These are phyloP conservation scores for Clonostachys chloroleuca DNA, from an alignment of 2,329 filamentous ascomycete species.

Conservation along the genomic window DNA sequence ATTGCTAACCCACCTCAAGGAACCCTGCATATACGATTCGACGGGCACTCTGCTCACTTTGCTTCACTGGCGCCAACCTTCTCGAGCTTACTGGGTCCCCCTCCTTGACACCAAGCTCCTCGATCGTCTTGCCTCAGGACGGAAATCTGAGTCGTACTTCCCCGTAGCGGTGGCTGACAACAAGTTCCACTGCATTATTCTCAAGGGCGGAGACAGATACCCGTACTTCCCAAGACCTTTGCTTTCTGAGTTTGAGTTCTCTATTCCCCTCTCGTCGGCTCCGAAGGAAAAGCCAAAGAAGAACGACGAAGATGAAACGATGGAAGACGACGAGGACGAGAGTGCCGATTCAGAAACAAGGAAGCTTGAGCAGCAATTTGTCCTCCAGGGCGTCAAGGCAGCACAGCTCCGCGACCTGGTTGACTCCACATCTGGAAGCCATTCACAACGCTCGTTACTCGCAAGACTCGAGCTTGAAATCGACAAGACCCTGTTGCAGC, in stretches of 20 bases:
- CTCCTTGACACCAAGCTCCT: slow-evolving; percentile 85
- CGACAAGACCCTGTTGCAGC: slow-evolving; percentile 85
- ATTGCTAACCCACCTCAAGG: slow-evolving; percentile 37
- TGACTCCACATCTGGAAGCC: slow-evolving; percentile 53
- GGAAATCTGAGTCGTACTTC: slow-evolving; percentile 89
- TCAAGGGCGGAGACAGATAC: slow-evolving; percentile 90
- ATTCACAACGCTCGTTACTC: slow-evolving; percentile 62
- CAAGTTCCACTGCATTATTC: slow-evolving; percentile 97
- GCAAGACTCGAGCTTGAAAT: slow-evolving; percentile 74
- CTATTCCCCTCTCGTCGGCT: slow-evolving; percentile 68
- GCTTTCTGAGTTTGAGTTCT: slow-evolving; percentile 90
- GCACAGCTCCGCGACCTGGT: slow-evolving; percentile 74
- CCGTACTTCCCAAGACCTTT: slow-evolving; percentile 89
- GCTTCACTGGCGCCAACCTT: slow-evolving; percentile 83
- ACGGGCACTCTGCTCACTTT: slow-evolving; percentile 84
- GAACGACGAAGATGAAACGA: slow-evolving; percentile 20
- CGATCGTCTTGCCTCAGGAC: slow-evolving; percentile 75
- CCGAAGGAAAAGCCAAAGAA: slow-evolving; percentile 24
- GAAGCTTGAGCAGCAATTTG: slow-evolving; percentile 74
- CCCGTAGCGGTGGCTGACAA: slow-evolving; percentile 88
- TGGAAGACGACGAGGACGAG: slow-evolving; percentile 23
- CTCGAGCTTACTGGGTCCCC: slow-evolving; percentile 86
- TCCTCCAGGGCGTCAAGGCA: slow-evolving; percentile 68
- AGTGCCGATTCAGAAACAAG: slow-evolving; percentile 31
- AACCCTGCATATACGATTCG: slow-evolving; percentile 94